A percentile compares a stretch with the other conserved stretches of the same genome.
These are phyloP conservation scores for Helminthosporium solani DNA, from an alignment of 2,329 filamentous ascomycete species.

Conservation along the genomic window DNA sequence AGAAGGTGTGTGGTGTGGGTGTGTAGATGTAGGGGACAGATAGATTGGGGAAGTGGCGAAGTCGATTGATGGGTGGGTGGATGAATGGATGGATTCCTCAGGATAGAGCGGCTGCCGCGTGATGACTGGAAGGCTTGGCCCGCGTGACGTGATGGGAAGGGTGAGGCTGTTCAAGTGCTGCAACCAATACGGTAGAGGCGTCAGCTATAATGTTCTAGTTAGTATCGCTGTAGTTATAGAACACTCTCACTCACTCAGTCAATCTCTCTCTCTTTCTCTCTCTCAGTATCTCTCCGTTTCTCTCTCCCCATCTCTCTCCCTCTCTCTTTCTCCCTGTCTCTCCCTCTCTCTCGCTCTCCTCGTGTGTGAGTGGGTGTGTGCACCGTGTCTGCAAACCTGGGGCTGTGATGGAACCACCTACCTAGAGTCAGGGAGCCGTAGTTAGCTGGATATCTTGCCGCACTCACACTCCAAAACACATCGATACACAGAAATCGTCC, in stretches of 20 bases:
- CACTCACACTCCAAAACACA: too few relatives aligned
- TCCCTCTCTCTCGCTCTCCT: too few relatives aligned
- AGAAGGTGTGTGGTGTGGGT: too few relatives aligned
- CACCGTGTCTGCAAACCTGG: too few relatives aligned
- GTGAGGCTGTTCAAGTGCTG: too few relatives aligned
- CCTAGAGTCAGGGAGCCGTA: too few relatives aligned
- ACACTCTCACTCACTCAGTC: not conserved
- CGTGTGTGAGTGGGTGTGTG: too few relatives aligned
- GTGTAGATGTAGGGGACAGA: not conserved
- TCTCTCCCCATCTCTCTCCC: not conserved
- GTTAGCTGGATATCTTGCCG: too few relatives aligned
- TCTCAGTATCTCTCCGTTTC: too few relatives aligned
- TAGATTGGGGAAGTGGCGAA: not conserved
- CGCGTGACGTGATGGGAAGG: constrained; percentile 10
- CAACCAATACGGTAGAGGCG: too few relatives aligned
- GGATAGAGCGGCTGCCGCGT: constrained; percentile 6
- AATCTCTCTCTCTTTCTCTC: not conserved
- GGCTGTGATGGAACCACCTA: too few relatives aligned
- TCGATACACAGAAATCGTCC: too few relatives aligned
- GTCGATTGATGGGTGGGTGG: not conserved
- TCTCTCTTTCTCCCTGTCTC: not conserved
- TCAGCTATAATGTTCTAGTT: not conserved
- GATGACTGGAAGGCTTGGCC: constrained; percentile 8
- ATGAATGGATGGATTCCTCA: constrained; percentile 4
- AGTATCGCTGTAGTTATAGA: not conserved